These are phyloP conservation scores for Mantamonas sphyraenae DNA, from an alignment of 78 protist genomes.

Conservation along the genomic window DNA sequence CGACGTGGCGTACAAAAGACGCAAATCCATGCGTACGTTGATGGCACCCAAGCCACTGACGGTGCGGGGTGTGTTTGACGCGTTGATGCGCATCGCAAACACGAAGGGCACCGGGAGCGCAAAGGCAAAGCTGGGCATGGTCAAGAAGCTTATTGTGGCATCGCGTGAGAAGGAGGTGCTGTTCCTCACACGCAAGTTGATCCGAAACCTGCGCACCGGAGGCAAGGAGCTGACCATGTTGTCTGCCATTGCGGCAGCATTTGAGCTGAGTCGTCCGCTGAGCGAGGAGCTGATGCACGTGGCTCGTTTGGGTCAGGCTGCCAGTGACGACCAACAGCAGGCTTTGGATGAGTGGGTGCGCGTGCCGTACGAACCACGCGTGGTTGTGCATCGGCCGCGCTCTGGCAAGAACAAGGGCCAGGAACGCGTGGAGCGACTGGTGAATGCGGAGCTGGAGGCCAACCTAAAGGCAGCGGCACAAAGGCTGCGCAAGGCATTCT, in stretches of 20 bases:
- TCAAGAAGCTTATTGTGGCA: background rate
- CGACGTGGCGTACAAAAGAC: background rate
- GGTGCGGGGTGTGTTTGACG: conserved; percentile 4
- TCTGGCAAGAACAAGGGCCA: background rate
- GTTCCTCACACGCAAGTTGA: conserved; percentile 11
- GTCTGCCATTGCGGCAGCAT: background rate
- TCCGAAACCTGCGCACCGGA: conserved; percentile 6
- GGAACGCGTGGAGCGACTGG: background rate
- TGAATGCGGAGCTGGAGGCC: too few species aligned
- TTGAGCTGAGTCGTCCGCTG: background rate
- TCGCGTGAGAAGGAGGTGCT: background rate
- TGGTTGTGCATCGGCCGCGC: background rate
- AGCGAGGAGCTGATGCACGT: too few species aligned
- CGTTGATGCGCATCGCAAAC: background rate
- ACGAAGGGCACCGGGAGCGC: conserved; percentile 11
- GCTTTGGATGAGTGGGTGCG: background rate
- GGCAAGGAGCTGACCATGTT: background rate
- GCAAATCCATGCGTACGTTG: background rate
- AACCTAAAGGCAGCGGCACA: background rate
- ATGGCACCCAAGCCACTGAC: conserved; percentile 21
- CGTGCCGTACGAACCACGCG: background rate
- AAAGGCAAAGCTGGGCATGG: background rate
- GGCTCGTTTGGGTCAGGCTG: background rate
- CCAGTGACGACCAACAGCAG: background rate
- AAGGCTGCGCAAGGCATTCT: background rate